Evolutionary conservation across 2,329 filamentous ascomycete species (phyloP), one percentile per base, ranked within the genome.

Genomic region (Diatrype stigma): DNA sequence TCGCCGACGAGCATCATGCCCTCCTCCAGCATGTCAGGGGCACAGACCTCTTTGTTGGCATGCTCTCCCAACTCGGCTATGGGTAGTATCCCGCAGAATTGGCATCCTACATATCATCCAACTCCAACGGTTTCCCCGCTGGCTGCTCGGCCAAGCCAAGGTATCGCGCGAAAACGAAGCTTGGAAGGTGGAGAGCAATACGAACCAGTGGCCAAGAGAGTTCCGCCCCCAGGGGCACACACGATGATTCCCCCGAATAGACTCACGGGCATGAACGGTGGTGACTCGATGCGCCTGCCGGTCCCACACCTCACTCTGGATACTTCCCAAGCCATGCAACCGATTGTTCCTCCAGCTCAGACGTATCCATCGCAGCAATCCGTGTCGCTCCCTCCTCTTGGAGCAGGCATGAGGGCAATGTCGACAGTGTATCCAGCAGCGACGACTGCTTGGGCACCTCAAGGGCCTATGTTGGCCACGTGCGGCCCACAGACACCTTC

Each of bases 291-390:
- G 16, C 80, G 87, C 40, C 74, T 91, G 14, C 84, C 87, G 16
- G 78, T 87, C 3, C 89, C 89, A 22, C 87, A 86, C 54, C 77
- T 92, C n/a, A 81, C 84, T 8, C 73, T 88, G 42, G 80, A 86
- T 49, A 82, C 82, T 2, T 73, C 69, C 51, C 63, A 71, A 30
- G 51, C 56, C 6, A 34, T 50, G 11, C 19, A 57, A 14, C 53
- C 60, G 0, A 46, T 50, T 2, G 42, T 51, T 11, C 73, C 71
- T 51, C 62, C 70, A 10, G 51, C 64, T 17, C 59, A 71, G 8
- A 68, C 71, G 38, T 79, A 73, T 55, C 64, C 70, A 44, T 63
- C 71, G 3, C 72, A 76, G 37, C 70, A 71, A 38, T 63, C 69
- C 6, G 72, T 84, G 21, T 84, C 86, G 21, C 73, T 89, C 10